Conservation (phyloP, 345 rosid species). For the Geranium rotundifolium region DNA sequence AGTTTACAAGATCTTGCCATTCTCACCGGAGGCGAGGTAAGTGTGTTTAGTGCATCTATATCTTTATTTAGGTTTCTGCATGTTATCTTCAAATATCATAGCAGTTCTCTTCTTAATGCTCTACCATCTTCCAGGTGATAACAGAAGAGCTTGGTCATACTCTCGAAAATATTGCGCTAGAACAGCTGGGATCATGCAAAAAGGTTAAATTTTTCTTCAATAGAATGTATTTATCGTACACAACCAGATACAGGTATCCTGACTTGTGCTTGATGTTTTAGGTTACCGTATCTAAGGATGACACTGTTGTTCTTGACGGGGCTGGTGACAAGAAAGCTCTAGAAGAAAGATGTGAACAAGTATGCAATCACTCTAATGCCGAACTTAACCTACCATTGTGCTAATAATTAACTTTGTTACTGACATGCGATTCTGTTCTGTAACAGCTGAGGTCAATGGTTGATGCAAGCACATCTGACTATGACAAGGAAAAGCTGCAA, state of each 20-base stretch:
- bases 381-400: background rate
- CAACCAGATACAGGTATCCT: background rate
- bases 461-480: constrained; percentile 79
- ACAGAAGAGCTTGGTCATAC: constrained; percentile 93
- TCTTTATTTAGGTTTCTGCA: background rate
- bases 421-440: background rate
- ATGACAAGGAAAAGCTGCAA: constrained; percentile 88
- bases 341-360: constrained; percentile 89
- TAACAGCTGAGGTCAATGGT: constrained; percentile 60
- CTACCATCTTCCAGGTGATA: constrained; percentile 34
- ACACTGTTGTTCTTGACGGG: constrained; percentile 85
- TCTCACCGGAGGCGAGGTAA: constrained; percentile 90
- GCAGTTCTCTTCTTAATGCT: background rate
- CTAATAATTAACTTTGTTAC: background rate
- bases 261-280: constrained; percentile 10
- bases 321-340: constrained; percentile 81
- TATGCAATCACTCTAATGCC: constrained; percentile 3
- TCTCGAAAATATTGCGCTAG: constrained; percentile 72
- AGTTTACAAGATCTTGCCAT: constrained; percentile 73
- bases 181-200: constrained; percentile 85
- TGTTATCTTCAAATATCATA: background rate
- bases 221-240: too few species aligned
- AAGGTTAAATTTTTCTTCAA: constrained; percentile 33
- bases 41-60: constrained; percentile 8
- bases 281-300: constrained; percentile 83